phyloP scores from a whole-genome alignment of 108 stramenopile species.

The Nitzschia palea region DNA sequence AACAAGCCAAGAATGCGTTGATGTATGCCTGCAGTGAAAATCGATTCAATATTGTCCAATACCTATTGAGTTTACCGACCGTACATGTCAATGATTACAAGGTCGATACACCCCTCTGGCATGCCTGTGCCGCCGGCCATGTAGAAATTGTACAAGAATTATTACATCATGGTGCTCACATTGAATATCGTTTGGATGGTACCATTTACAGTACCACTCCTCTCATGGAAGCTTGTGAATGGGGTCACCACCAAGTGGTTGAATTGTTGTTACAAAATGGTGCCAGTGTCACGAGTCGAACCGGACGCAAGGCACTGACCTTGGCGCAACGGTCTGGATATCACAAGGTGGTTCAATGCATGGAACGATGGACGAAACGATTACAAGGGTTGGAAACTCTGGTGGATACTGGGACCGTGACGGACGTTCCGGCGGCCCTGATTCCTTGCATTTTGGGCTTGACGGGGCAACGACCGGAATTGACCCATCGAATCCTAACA shows the following conservation, averaged over 20 bases:
- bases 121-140: slow-evolving; percentile 21
- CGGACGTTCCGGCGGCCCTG: not conserved
- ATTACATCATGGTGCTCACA: slow-evolving; percentile 1
- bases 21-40: slow-evolving; percentile 29
- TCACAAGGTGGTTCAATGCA: not conserved
- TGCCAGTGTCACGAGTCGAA: not conserved
- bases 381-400: slow-evolving; percentile 2
- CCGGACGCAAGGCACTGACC: slow-evolving; percentile 7
- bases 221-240: slow-evolving; percentile 29
- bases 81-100: slow-evolving; percentile 20
- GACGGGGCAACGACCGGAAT: slow-evolving; percentile 10
- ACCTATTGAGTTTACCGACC: not conserved
- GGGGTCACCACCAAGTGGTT: slow-evolving; percentile 19
- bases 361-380: slow-evolving; percentile 3
- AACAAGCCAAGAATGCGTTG: slow-evolving; percentile 32
- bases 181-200: slow-evolving; percentile 15
- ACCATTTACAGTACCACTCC: slow-evolving; percentile 27
- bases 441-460: slow-evolving; percentile 3
- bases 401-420: not conserved
- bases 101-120: slow-evolving; percentile 33
- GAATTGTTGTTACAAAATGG: slow-evolving; percentile 7
- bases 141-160: slow-evolving; percentile 5
- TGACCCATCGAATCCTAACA: slow-evolving; percentile 6
- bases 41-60: not conserved
- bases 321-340: slow-evolving; percentile 22